Evolutionary conservation across 2,329 filamentous ascomycete genomes (phyloP).

Genomic region (Tolypocladium capitatum): DNA sequence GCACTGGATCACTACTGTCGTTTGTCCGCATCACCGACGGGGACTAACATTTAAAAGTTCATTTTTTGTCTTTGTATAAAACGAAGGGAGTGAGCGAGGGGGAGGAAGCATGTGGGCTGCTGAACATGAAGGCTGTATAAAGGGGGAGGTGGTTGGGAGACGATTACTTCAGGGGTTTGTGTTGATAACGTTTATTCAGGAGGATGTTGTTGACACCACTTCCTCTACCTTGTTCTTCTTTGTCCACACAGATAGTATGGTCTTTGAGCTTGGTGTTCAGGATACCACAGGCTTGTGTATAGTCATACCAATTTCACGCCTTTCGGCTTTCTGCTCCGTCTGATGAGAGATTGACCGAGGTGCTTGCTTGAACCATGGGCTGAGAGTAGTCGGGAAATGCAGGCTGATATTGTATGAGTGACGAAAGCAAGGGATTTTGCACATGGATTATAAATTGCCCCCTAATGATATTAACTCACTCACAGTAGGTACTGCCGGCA

Average conservation of each 20-base stretch:
- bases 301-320: not conserved
- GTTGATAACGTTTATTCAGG: too few relatives aligned
- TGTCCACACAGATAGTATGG: not conserved
- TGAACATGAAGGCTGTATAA: not conserved
- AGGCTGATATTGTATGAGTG: too few relatives aligned
- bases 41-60: not conserved
- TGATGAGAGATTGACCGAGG: not conserved
- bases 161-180: not conserved
- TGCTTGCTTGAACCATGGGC: not conserved
- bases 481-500: too few relatives aligned
- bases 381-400: too few relatives aligned
- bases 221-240: constrained; percentile 7
- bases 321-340: not conserved
- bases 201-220: not conserved
- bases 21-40: not conserved
- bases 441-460: too few relatives aligned
- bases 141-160: not conserved
- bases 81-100: not conserved
- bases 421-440: too few relatives aligned
- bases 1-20: not conserved
- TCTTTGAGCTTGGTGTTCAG: constrained; percentile 21
- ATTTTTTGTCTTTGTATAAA: not conserved
- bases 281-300: constrained; percentile 12
- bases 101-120: not conserved
- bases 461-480: too few relatives aligned